These are phyloP conservation scores for Mycena sanguinolenta DNA, from an alignment of 768 basidiomycete species.

Conservation along the genomic window DNA sequence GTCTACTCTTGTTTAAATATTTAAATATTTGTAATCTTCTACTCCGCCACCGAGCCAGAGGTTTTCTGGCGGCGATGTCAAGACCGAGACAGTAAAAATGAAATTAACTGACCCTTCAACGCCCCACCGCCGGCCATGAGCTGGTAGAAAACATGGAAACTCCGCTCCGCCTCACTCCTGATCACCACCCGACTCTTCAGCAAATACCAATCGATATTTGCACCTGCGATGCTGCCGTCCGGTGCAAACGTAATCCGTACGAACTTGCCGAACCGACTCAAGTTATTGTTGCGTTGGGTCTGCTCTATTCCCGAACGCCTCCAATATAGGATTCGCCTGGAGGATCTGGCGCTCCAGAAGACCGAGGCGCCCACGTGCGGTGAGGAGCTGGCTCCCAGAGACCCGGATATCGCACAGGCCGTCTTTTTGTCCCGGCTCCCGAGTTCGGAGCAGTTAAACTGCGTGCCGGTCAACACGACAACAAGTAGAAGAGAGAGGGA, in stretches of 20 bases:
- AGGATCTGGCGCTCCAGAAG: constrained; percentile 95
- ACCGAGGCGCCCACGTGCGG: constrained; percentile 82
- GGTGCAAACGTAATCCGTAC: constrained; percentile 95
- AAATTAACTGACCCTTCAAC: constrained; percentile 70
- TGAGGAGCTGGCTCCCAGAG: constrained; percentile 58
- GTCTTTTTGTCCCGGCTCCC: no score
- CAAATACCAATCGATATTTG: constrained; percentile 99
- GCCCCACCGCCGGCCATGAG: constrained; percentile 81
- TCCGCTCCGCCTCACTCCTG: constrained; percentile 89
- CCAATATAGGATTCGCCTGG: constrained; percentile 96
- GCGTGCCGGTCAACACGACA: no score
- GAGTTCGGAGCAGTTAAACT: no score
- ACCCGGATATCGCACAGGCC: no score
- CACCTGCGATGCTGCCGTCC: constrained; percentile 95
- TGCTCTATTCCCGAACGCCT: constrained; percentile 99
- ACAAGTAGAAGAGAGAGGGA: no score
- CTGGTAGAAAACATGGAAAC: constrained; percentile 98
- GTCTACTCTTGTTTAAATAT: constrained; percentile 92
- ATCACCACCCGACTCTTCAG: constrained; percentile 96
- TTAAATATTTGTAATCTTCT: constrained; percentile 91
- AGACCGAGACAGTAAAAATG: neutral
- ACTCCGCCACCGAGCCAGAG: constrained; percentile 81
- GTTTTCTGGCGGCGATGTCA: constrained; percentile 56
- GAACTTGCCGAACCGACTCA: constrained; percentile 98
- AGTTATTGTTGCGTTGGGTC: constrained; percentile 98